Evolutionary conservation across 139 green algal genomes (phyloP).

Genomic region (Tetraselmis chui): DNA sequence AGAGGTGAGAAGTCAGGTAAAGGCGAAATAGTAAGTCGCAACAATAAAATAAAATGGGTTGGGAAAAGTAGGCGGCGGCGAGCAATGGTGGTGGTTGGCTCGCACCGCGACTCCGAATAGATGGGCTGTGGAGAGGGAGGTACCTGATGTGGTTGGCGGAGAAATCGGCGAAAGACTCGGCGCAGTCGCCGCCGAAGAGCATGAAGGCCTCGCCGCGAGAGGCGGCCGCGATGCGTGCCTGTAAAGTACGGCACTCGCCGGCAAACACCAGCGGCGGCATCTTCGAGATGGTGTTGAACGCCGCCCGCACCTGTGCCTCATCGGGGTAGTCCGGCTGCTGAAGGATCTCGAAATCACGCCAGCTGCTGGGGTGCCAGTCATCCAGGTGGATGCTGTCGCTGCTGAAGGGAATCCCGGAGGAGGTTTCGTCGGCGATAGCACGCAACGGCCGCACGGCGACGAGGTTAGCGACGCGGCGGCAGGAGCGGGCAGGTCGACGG

Average conservation of each 20-base stretch:
- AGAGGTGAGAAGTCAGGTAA: too few species aligned
- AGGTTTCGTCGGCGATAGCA: neutral
- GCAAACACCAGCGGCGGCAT: slow-evolving; percentile 95
- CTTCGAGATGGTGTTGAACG: slow-evolving; percentile 51
- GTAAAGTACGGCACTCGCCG: slow-evolving; percentile 89
- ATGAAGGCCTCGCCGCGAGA: slow-evolving; percentile 78
- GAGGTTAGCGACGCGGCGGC: too few species aligned
- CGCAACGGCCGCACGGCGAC: too few species aligned
- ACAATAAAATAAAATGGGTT: too few species aligned
- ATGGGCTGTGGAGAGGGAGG: slow-evolving; percentile 34
- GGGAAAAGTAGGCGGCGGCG: too few species aligned
- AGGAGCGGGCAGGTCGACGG: too few species aligned
- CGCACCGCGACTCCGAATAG: too few species aligned
- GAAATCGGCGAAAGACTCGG: slow-evolving; percentile 94
- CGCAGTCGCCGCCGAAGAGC: slow-evolving; percentile 91
- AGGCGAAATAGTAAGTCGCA: too few species aligned
- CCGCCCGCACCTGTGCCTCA: slow-evolving; percentile 44
- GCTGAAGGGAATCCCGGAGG: neutral
- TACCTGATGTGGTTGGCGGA: slow-evolving; percentile 85
- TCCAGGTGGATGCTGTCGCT: neutral
- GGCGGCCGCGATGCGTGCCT: slow-evolving; percentile 75
- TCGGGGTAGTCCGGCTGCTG: slow-evolving; percentile 73
- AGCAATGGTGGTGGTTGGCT: too few species aligned
- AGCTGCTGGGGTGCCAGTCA: neutral
- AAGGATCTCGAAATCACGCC: neutral